phyloP scores from a whole-genome alignment of 345 rosid species.

The Laguncularia racemosa region DNA sequence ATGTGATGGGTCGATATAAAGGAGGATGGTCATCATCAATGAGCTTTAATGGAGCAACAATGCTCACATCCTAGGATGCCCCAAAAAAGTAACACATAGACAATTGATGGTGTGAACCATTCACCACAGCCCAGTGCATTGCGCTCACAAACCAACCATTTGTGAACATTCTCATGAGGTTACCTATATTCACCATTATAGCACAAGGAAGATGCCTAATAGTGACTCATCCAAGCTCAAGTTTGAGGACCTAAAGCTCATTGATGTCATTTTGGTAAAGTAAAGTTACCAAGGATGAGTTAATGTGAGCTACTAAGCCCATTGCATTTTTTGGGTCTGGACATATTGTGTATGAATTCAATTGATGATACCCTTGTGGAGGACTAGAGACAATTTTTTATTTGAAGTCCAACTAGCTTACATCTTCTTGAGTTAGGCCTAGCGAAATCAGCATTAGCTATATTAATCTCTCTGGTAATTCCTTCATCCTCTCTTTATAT shows the following conservation, averaged over 20 bases:
- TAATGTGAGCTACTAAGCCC: slow-evolving; percentile 49
- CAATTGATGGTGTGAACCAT: slow-evolving; percentile 28
- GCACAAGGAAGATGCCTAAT: slow-evolving; percentile 26
- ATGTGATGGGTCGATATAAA: slow-evolving; percentile 13
- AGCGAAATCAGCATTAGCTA: slow-evolving; percentile 28
- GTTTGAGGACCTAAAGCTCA: slow-evolving; percentile 29
- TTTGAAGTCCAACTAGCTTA: slow-evolving; percentile 22
- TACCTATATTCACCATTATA: slow-evolving; percentile 17
- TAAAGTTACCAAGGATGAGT: slow-evolving; percentile 38
- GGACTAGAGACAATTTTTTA: neutral
- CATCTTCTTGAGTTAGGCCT: slow-evolving; percentile 31
- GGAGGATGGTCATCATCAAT: slow-evolving; percentile 30
- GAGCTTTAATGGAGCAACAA: slow-evolving; percentile 21
- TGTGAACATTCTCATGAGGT: slow-evolving; percentile 24
- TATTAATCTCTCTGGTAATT: slow-evolving; percentile 23
- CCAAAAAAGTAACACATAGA: slow-evolving; percentile 41
- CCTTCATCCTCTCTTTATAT: slow-evolving; percentile 23
- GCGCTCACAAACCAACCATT: slow-evolving; percentile 37
- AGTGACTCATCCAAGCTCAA: slow-evolving; percentile 28
- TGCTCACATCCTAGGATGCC: slow-evolving; percentile 23
- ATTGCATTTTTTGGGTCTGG: slow-evolving; percentile 43
- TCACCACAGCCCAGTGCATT: slow-evolving; percentile 38
- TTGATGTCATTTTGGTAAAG: slow-evolving; percentile 26
- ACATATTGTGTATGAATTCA: slow-evolving; percentile 49
- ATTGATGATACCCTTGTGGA: slow-evolving; percentile 27